Percentiles rank a stretch among this genome's conserved stretches.
These are phyloP conservation scores for Aspergillus avenaceus DNA, from an alignment of 495 filamentous ascomycete species.

Conservation along the genomic window DNA sequence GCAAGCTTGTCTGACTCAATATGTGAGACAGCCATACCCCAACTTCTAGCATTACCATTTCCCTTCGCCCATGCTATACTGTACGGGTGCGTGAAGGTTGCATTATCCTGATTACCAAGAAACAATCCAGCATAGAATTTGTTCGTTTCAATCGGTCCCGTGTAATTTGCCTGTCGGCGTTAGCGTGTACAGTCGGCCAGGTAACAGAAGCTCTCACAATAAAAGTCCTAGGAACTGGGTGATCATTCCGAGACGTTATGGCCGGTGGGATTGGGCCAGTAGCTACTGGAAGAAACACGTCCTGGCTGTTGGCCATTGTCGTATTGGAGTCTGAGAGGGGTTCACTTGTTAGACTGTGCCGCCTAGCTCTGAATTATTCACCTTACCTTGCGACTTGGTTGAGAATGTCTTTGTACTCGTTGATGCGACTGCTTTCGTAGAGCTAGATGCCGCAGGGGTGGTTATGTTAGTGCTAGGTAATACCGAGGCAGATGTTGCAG, in stretches of 20 bases:
- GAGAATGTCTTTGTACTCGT: no score
- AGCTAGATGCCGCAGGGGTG: no score
- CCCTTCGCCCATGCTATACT: conserved; percentile 74
- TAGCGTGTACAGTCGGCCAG: background rate
- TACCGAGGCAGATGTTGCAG: no score
- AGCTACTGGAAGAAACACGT: conserved; percentile 57
- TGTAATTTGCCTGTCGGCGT: conserved; percentile 29
- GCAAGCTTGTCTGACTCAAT: conserved; percentile 60
- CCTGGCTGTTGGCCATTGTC: conserved; percentile 29
- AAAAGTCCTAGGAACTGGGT: conserved; percentile 45
- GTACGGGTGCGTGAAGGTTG: conserved; percentile 84
- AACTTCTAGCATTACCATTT: conserved; percentile 59
- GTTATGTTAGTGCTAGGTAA: no score
- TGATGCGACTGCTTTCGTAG: no score
- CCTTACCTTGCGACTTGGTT: background rate
- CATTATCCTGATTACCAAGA: conserved; percentile 64
- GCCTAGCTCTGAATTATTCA: background rate
- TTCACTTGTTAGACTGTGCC: background rate
- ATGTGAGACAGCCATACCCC: conserved; percentile 74
- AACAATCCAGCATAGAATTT: conserved; percentile 94
- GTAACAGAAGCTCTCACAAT: conserved; percentile 42
- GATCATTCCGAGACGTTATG: conserved; percentile 48
- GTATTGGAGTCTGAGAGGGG: background rate
- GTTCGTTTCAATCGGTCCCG: conserved; percentile 67
- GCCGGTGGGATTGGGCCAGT: conserved; percentile 52